Percentiles rank a stretch among this genome's conserved stretches.
Evolutionary conservation across 2,329 filamentous ascomycete genomes (phyloP).

Genomic region (Ciborinia camelliae): DNA sequence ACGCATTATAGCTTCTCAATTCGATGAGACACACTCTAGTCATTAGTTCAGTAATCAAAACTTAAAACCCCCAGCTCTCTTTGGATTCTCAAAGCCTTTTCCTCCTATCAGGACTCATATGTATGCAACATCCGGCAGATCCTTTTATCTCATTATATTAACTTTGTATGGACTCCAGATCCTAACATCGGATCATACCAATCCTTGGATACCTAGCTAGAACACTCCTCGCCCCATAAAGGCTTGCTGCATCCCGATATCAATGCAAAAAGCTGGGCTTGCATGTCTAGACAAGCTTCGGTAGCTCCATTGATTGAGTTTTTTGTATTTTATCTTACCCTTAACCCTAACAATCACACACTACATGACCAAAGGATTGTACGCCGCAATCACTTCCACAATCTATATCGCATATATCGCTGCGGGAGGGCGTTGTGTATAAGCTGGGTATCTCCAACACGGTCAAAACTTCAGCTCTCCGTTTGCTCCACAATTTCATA

Average conservation of each 20-base stretch:
- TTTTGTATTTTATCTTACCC: neutral
- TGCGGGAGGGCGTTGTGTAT: neutral
- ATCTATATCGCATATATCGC: constrained; percentile 1
- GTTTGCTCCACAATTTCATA: constrained; percentile 5
- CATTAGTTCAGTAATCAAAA: neutral
- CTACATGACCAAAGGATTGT: constrained; percentile 11
- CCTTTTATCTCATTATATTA: constrained; percentile 3
- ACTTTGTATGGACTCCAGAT: constrained; percentile 10
- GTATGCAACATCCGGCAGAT: neutral
- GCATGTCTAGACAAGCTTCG: constrained; percentile 5
- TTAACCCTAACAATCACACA: neutral
- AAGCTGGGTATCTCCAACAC: constrained; percentile 9
- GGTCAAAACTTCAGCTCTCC: neutral
- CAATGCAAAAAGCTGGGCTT: constrained; percentile 1
- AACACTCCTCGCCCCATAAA: neutral
- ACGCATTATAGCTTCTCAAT: neutral
- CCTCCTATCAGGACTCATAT: neutral
- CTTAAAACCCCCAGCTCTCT: neutral
- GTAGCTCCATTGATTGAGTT: constrained; percentile 14
- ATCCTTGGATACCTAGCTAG: constrained; percentile 15
- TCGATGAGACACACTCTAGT: neutral
- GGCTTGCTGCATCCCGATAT: constrained; percentile 1
- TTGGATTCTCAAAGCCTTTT: neutral
- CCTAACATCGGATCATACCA: constrained; percentile 23
- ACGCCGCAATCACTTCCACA: constrained; percentile 10